Conservation (phyloP, 495 filamentous ascomycete genomes). For the Oleoguttula mirabilis region DNA sequence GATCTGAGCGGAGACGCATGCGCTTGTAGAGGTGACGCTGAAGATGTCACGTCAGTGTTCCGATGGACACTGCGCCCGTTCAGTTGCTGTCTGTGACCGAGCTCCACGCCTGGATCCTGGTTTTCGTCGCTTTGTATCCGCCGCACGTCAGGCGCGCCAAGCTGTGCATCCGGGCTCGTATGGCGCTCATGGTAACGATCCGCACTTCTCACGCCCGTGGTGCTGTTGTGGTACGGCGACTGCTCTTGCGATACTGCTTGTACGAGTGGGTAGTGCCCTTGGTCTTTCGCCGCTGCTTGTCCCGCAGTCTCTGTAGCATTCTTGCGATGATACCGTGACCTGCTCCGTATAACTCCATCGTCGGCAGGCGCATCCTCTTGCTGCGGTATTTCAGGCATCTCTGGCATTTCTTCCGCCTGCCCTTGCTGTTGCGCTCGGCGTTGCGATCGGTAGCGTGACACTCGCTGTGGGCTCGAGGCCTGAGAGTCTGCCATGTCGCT, state of each 20-base stretch:
- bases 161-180: slow-evolving; percentile 2
- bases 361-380: slow-evolving; percentile 2
- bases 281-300: neutral
- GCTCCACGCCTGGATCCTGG: no score
- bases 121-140: slow-evolving; percentile 1
- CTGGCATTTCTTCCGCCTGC: neutral
- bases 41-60: no score
- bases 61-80: neutral
- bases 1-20: neutral
- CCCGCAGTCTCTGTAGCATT: slow-evolving; percentile 1
- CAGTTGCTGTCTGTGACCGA: no score
- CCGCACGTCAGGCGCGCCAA: neutral
- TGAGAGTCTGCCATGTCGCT: slow-evolving; percentile 11
- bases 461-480: slow-evolving; percentile 5
- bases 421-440: slow-evolving; percentile 8
- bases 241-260: no score
- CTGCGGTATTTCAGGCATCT: neutral
- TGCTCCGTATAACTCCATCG: slow-evolving; percentile 22
- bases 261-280: no score
- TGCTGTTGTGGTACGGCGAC: no score
- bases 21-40: no score
- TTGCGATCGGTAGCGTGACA: slow-evolving; percentile 10
- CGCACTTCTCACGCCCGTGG: no score
- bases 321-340: slow-evolving; percentile 29
- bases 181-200: slow-evolving; percentile 1